Conservation (phyloP, 306 rosid genomes). For the Medicago truncatula region DNA sequence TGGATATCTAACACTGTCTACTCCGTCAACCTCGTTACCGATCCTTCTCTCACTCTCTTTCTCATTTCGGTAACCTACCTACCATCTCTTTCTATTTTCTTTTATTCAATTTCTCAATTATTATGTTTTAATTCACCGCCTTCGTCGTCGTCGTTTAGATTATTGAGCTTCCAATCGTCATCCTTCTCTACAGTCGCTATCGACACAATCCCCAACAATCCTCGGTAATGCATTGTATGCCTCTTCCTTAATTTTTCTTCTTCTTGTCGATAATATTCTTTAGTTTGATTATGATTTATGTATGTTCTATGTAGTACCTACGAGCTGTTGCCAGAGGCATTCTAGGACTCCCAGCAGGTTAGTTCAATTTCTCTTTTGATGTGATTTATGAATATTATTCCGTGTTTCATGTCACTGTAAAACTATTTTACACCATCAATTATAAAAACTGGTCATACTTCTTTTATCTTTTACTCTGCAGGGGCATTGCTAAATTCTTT, state of each 20-base stretch:
- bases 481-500: slow-evolving; percentile 77
- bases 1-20: slow-evolving; percentile 31
- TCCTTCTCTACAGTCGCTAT: slow-evolving; percentile 48
- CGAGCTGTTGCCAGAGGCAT: slow-evolving; percentile 80
- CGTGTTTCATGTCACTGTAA: no score
- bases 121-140: no score
- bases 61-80: slow-evolving; percentile 42
- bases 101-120: neutral
- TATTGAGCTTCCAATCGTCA: slow-evolving; percentile 47
- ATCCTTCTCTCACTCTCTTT: slow-evolving; percentile 52
- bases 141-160: neutral
- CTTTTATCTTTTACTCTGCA: slow-evolving; percentile 47
- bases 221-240: slow-evolving; percentile 37
- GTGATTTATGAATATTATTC: no score
- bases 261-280: no score
- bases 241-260: neutral
- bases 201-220: slow-evolving; percentile 41
- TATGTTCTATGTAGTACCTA: slow-evolving; percentile 59
- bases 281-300: no score
- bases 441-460: neutral
- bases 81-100: slow-evolving; percentile 16
- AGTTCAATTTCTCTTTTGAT: no score
- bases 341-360: slow-evolving; percentile 78
- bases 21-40: slow-evolving; percentile 42
- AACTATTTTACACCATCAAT: no score